Percentiles rank a stretch among this genome's conserved stretches.
These are phyloP conservation scores for Diaporthe aspalathi DNA, from an alignment of 2,329 filamentous ascomycete species.

Conservation along the genomic window DNA sequence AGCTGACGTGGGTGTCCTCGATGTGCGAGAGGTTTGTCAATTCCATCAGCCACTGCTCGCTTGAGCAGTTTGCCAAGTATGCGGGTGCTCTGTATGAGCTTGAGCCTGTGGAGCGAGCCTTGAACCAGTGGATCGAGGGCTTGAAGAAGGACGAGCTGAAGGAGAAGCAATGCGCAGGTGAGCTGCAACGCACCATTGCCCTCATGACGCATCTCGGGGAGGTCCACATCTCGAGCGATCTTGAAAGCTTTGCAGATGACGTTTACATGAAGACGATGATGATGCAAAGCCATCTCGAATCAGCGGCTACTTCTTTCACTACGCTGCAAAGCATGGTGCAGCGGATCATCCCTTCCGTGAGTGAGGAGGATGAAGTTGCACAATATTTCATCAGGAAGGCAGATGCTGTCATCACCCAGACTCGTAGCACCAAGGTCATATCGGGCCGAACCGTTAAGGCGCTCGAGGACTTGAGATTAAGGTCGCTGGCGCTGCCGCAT, in stretches of 20 bases:
- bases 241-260: constrained; percentile 81
- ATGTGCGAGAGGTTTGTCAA: constrained; percentile 88
- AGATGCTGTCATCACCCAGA: constrained; percentile 78
- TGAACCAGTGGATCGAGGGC: constrained; percentile 90
- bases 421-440: constrained; percentile 85
- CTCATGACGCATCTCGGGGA: constrained; percentile 88
- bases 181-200: constrained; percentile 85
- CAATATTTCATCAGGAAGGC: constrained; percentile 76
- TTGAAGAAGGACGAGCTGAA: constrained; percentile 87
- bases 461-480: constrained; percentile 79
- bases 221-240: constrained; percentile 76
- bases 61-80: constrained; percentile 82
- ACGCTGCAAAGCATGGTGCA: constrained; percentile 75
- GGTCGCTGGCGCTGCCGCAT: constrained; percentile 78
- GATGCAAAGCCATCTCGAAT: constrained; percentile 86
- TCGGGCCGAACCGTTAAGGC: constrained; percentile 81
- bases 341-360: constrained; percentile 66
- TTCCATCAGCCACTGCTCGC: constrained; percentile 81
- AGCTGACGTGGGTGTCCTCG: constrained; percentile 83
- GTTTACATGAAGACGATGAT: constrained; percentile 80
- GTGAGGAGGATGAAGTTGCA: constrained; percentile 72
- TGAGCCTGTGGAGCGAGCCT: constrained; percentile 87
- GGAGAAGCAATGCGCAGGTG: constrained; percentile 82
- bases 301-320: constrained; percentile 74
- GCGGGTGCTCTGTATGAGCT: constrained; percentile 87